These are phyloP conservation scores for Sugiyamaella boreocaroliniensis DNA, from an alignment of 805 yeast genomes.

Conservation along the genomic window DNA sequence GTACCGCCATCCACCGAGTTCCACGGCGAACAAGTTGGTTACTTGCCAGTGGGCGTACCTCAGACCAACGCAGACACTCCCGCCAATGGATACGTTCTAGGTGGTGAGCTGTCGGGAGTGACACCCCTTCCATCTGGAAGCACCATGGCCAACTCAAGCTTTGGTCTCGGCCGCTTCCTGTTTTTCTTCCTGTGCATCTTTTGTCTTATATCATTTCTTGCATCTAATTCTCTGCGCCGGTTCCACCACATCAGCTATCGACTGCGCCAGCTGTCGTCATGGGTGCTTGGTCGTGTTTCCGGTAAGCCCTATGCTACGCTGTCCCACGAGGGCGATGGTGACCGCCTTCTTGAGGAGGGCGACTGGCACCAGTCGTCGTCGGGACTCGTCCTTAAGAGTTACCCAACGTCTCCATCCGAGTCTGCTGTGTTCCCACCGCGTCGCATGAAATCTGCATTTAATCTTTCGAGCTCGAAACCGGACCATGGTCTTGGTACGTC, in stretches of 20 bases:
- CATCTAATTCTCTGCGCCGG: conserved; percentile 1
- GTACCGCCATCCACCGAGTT: conserved; percentile 29
- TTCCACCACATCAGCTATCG: background rate
- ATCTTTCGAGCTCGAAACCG: background rate
- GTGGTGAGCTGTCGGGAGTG: conserved; percentile 21
- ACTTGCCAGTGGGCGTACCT: conserved; percentile 11
- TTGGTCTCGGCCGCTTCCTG: background rate
- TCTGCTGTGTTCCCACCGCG: conserved; percentile 5
- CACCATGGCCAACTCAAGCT: background rate
- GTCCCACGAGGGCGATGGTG: background rate
- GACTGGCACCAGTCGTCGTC: background rate
- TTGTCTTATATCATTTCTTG: background rate
- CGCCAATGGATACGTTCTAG: conserved; percentile 10
- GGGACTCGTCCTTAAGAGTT: conserved; percentile 5
- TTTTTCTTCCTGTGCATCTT: conserved; percentile 6
- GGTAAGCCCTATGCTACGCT: background rate
- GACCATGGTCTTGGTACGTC: conserved; percentile 14
- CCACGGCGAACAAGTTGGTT: conserved; percentile 19
- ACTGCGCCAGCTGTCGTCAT: background rate
- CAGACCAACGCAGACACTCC: conserved; percentile 10
- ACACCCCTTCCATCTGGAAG: background rate
- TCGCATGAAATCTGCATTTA: conserved; percentile 3
- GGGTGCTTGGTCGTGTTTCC: background rate
- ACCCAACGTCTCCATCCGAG: conserved; percentile 5
- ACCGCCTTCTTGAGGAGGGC: conserved; percentile 14